These are phyloP conservation scores for Neurospora tetraspora DNA, from an alignment of 495 filamentous ascomycete species.

Conservation along the genomic window DNA sequence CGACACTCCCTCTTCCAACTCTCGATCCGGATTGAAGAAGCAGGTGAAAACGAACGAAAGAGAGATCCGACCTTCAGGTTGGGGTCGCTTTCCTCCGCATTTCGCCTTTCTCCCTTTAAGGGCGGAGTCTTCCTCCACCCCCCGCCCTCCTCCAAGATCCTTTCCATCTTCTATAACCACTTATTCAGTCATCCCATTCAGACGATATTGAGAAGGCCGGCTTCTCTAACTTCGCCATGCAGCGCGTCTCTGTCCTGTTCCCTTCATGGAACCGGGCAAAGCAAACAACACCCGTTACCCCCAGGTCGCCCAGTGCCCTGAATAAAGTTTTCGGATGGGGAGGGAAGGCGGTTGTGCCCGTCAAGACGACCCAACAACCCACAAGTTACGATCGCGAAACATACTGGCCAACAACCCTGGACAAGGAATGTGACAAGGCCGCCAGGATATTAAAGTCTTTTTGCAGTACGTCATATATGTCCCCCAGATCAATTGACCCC, in stretches of 20 bases:
- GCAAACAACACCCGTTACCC: conserved; percentile 17
- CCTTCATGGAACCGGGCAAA: conserved; percentile 39
- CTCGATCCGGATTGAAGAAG: neutral
- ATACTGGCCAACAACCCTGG: conserved; percentile 72
- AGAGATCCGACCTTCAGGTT: conserved; percentile 4
- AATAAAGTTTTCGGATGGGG: conserved; percentile 39
- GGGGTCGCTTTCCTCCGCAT: conserved; percentile 1
- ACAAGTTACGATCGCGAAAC: conserved; percentile 46
- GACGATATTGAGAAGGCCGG: conserved; percentile 2
- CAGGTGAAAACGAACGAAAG: neutral
- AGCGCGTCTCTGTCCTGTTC: conserved; percentile 41
- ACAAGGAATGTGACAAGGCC: conserved; percentile 80
- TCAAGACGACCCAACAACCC: conserved; percentile 35
- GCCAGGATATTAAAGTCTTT: conserved; percentile 76
- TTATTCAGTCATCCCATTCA: neutral
- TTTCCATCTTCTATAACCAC: neutral
- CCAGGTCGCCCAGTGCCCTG: conserved; percentile 19
- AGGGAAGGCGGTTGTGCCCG: conserved; percentile 30
- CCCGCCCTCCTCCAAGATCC: neutral
- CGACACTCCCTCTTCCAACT: neutral
- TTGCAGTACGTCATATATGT: conserved; percentile 43
- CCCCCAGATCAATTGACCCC: neutral
- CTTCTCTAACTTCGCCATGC: conserved; percentile 27
- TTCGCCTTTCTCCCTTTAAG: conserved; percentile 1
- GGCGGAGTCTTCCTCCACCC: neutral